These are phyloP conservation scores for Geotrichum australiense DNA, from an alignment of 1,139 yeast genomes.

Conservation along the genomic window DNA sequence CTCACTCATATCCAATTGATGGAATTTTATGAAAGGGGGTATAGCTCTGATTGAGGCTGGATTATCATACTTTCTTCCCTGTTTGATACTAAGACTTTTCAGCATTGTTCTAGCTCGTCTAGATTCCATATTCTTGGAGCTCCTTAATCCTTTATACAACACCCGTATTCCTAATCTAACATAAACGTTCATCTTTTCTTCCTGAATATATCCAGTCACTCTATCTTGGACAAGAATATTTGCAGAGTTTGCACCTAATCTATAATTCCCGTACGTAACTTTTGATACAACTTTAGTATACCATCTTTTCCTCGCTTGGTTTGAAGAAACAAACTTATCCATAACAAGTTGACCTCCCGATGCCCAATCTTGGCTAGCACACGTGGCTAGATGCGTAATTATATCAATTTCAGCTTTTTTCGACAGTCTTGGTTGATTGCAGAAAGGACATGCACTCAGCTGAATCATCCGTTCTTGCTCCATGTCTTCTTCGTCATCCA, in stretches of 20 bases:
- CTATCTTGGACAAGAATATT: constrained; percentile 91
- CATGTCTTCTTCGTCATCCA: constrained; percentile 8
- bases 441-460: constrained; percentile 68
- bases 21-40: constrained; percentile 71
- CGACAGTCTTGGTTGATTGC: constrained; percentile 54
- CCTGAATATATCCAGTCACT: constrained; percentile 74
- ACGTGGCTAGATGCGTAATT: constrained; percentile 78
- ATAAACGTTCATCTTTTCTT: constrained; percentile 86
- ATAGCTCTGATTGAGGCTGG: constrained; percentile 63
- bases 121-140: constrained; percentile 42
- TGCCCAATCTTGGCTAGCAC: constrained; percentile 74
- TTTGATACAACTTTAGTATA: constrained; percentile 74
- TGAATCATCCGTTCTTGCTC: constrained; percentile 42
- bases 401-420: constrained; percentile 57
- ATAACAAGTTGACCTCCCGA: constrained; percentile 47
- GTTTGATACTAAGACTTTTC: constrained; percentile 62
- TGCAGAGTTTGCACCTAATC: constrained; percentile 85
- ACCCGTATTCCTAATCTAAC: constrained; percentile 82
- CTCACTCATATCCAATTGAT: constrained; percentile 64
- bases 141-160: constrained; percentile 64
- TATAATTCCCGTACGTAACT: constrained; percentile 80
- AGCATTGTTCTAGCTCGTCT: constrained; percentile 52
- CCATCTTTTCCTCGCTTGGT: constrained; percentile 84
- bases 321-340: constrained; percentile 69
- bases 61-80: constrained; percentile 75